Evolutionary conservation across 2,329 filamentous ascomycete species (phyloP).

Genomic region (Dothistroma septosporum): DNA sequence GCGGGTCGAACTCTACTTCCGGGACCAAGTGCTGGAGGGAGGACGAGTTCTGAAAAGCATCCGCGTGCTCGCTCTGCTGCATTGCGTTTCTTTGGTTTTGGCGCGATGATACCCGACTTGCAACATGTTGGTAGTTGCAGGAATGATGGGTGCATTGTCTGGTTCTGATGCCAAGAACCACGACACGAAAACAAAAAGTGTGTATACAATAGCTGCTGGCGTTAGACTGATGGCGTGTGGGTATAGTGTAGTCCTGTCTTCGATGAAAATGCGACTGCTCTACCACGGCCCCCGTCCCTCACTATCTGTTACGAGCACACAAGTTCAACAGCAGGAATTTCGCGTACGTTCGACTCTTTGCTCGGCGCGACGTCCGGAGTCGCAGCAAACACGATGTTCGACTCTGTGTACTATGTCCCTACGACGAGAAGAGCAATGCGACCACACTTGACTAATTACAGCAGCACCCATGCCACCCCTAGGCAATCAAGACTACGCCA

Average conservation of each 20-base stretch:
- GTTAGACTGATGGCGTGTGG: background rate
- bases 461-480: background rate
- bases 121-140: constrained; percentile 20
- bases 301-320: background rate
- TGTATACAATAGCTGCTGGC: constrained; percentile 3
- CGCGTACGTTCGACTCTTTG: no score
- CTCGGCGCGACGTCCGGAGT: no score
- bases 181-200: background rate
- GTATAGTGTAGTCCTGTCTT: background rate
- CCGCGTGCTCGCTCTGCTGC: constrained; percentile 6
- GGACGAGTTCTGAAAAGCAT: constrained; percentile 27
- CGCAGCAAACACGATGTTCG: no score
- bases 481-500: background rate
- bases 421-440: background rate
- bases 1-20: constrained; percentile 27
- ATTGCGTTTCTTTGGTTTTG: constrained; percentile 9
- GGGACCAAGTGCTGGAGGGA: constrained; percentile 37
- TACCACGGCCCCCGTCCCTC: background rate
- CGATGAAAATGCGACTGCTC: background rate
- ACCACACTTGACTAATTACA: background rate
- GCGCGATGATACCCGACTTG: constrained; percentile 27
- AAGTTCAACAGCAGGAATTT: no score
- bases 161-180: background rate
- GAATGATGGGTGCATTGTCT: constrained; percentile 24
- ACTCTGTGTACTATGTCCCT: no score